phyloP scores from a whole-genome alignment of 2,329 filamentous ascomycete species.

The Hypoxylon sp. region DNA sequence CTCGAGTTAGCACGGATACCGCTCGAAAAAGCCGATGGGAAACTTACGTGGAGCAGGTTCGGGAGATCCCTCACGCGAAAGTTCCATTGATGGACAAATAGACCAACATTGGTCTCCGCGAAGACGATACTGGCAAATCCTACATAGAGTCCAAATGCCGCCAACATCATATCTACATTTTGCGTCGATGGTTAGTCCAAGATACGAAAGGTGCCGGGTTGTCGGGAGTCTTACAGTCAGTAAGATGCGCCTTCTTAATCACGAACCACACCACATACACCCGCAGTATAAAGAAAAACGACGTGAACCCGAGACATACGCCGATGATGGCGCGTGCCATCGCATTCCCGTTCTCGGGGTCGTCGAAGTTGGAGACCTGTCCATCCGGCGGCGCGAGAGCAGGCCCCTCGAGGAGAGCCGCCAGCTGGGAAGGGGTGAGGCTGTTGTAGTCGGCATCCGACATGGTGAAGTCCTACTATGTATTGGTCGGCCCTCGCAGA shows the following conservation, averaged over 20 bases:
- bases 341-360: conserved; percentile 2
- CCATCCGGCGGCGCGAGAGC: background rate
- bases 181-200: background rate
- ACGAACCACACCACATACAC: background rate
- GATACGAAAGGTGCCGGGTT: background rate
- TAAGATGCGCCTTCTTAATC: background rate
- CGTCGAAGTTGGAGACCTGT: conserved; percentile 1
- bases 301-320: background rate
- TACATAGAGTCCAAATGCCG: conserved; percentile 3
- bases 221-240: background rate
- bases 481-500: too few species aligned
- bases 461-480: too few species aligned
- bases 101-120: background rate
- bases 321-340: background rate
- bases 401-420: background rate
- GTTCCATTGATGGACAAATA: conserved; percentile 13
- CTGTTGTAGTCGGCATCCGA: background rate
- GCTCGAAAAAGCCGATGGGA: too few species aligned
- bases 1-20: too few species aligned
- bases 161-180: background rate
- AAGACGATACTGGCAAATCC: background rate
- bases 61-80: conserved; percentile 10
- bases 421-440: too few species aligned
- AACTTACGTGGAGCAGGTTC: too few species aligned
- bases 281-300: background rate